Base-by-base conservation (phyloP, 805 yeast genomes). In the Candida krabiensis region DNA sequence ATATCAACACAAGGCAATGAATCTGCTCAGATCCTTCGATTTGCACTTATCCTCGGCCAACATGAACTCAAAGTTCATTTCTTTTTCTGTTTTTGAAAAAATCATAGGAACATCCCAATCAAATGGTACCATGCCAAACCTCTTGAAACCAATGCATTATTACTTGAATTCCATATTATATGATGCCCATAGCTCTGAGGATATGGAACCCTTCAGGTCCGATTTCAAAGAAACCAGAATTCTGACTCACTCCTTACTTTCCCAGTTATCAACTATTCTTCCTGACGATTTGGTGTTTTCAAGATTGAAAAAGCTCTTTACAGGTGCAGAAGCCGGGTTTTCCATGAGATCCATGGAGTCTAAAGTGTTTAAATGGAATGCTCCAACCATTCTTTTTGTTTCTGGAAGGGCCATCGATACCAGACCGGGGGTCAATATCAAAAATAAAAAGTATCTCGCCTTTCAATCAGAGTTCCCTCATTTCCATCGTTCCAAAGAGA, bases 331-430 rank as follows among this genome's bases (percentile, higher is more conserved):
- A 33, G 69, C 80, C 34, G 98, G 98, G 2, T 91, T 86, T 57
- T 86, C 96, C 0, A 86, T 90, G 74, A 66, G 95, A 21, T 83
- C 96, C 0, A 73, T 91, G 41, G 96, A 90, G 61, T 75, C 83
- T 39, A 86, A 82, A 46, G 84, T 83, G 0, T 79, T 87, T 67
- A 87, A 89, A 51, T 91, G 97, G 96, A 80, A 77, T 49, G 93
- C 96, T 0, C 96, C 96, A 0, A 77, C 96, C 0, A 57, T 91
- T 1, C 48, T 90, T 7, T 43, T 90, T 0, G 67, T 91, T 0
- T 73, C 78, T 3, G 98, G 97, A 0, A 73, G 70, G 48, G 56
- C 77, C 32, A 56, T 81, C 17, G 56, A 61, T 29, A 17, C 35
- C 17, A 30, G 28, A 3, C 36, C 53, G 25, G 61, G 62, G 39